Evolutionary conservation across 2,329 filamentous ascomycete species (phyloP), one percentile per base, ranked within the genome.

Genomic region (Berkeleyomyces basicola): DNA sequence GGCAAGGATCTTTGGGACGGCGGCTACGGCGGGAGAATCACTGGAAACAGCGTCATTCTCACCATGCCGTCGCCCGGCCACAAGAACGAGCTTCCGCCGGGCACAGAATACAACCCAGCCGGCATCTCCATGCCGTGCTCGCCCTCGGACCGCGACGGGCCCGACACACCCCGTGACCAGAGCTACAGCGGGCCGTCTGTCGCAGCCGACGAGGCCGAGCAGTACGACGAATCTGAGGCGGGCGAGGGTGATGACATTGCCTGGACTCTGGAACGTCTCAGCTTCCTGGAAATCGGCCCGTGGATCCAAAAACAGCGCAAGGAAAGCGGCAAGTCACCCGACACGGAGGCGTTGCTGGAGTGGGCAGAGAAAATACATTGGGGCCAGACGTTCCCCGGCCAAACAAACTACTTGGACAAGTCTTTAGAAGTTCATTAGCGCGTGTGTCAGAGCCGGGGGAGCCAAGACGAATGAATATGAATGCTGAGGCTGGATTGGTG

Each of bases 31-130:
- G 68, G 67, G 44, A 71, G 71, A 63, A 71, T 78, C 9, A 76
- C 75, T 64, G 76, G 77, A 65, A 75, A 78, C 53, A 75, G 76
- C 44, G 70, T 70, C 39, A 74, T 77, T 7, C 67, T 72, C 39
- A 62, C 63, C 3, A 59, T 46, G 5, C 63, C 59, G 37, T 65
- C 60, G 10, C 63, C 60, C 7, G 51, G 37, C n/a, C 47, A 62
- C 7, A 61, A 33, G 2, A 60, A 65, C 31, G 39, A 49, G 39
- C 4, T 62, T 43, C n/a, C 57, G 31, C 4, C 37, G 1, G 57
- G 46, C 16, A 49, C 36, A 3, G 63, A 58, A 6, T 55, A 58
- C 4, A 61, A 40, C 40, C 37, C 23, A 11, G 23, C 42, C 4
- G 40, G 14, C 4, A 39, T 43, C 23, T 61, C 53, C 2, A 42